Percentiles rank a stretch among this genome's conserved stretches.
Evolutionary conservation across 1,284 basidiomycete genomes (phyloP).

Genomic region (Cutaneotrichosporon spelunceum): DNA sequence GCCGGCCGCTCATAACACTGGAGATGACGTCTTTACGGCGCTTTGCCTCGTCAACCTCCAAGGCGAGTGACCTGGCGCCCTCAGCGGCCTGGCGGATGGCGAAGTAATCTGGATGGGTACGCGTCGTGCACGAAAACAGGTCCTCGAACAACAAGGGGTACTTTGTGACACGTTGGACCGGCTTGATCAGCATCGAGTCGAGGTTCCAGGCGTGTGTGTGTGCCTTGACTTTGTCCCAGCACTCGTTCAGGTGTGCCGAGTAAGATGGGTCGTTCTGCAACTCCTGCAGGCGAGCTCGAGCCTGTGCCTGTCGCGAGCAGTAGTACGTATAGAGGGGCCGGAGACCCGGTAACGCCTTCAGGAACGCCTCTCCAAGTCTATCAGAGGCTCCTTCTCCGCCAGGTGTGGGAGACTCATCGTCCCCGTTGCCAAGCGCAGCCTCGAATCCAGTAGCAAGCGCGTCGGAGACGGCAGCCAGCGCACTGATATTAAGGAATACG

Average conservation of each 20-base stretch:
- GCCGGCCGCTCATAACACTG: constrained; percentile 46
- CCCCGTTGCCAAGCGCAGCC: constrained; percentile 42
- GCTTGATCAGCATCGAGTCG: constrained; percentile 78
- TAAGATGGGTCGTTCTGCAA: constrained; percentile 44
- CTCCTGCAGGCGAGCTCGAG: constrained; percentile 64
- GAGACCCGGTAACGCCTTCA: constrained; percentile 67
- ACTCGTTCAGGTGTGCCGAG: constrained; percentile 65
- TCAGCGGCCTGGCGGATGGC: constrained; percentile 63
- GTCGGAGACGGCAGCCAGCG: constrained; percentile 69
- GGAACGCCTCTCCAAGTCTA: constrained; percentile 71
- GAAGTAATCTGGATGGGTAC: constrained; percentile 69
- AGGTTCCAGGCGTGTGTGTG: constrained; percentile 92
- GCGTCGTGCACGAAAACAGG: constrained; percentile 73
- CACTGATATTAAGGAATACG: constrained; percentile 75
- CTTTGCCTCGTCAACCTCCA: constrained; percentile 81
- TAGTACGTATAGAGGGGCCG: constrained; percentile 78
- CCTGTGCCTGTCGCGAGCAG: constrained; percentile 78
- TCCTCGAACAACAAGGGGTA: constrained; percentile 81
- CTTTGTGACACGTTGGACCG: constrained; percentile 86
- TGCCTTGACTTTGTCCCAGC: constrained; percentile 64
- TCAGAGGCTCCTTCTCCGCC: constrained; percentile 59
- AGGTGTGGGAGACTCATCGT: constrained; percentile 52
- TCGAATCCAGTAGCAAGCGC: constrained; percentile 57
- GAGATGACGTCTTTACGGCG: constrained; percentile 79
- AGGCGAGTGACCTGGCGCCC: constrained; percentile 71